phyloP scores from a whole-genome alignment of 192 early-diverging fungal genomes.

The Coemansia sp. region DNA sequence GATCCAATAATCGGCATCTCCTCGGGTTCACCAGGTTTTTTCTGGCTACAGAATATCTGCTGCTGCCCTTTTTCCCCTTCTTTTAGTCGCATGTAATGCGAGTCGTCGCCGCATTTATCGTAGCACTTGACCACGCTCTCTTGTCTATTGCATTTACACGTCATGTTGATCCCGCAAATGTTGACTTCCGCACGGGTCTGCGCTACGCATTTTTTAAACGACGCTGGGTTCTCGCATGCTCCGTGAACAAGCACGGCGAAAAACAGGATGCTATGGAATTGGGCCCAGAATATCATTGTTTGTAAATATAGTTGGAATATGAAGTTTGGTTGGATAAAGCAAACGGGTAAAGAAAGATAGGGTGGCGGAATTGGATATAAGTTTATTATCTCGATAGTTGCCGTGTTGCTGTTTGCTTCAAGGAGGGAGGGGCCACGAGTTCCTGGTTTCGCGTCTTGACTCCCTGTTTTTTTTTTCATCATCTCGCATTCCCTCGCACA shows the following conservation, averaged over 20 bases:
- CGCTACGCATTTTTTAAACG: conserved; percentile 45
- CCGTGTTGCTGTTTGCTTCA: no score
- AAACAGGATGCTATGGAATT: not conserved
- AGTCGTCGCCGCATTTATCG: conserved; percentile 49
- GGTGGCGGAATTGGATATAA: no score
- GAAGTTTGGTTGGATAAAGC: not conserved
- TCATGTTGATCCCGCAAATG: conserved; percentile 54
- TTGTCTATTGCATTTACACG: conserved; percentile 46
- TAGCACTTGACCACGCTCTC: conserved; percentile 41
- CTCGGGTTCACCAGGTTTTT: conserved; percentile 34
- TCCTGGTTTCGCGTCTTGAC: no score
- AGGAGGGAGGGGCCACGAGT: no score
- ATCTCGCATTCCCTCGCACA: no score
- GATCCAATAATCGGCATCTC: conserved; percentile 47
- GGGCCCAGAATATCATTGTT: no score
- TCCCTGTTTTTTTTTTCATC: no score
- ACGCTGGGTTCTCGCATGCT: conserved; percentile 40
- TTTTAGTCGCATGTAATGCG: conserved; percentile 26
- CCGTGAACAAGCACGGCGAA: not conserved
- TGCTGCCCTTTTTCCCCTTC: conserved; percentile 39
- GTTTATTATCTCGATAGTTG: no score
- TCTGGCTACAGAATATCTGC: conserved; percentile 53
- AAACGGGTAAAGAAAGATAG: no score
- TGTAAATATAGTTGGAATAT: no score
- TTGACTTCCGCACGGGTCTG: conserved; percentile 51